These are phyloP conservation scores for Pseudozyma flocculosa DNA, from an alignment of 1,284 basidiomycete species.

Conservation along the genomic window DNA sequence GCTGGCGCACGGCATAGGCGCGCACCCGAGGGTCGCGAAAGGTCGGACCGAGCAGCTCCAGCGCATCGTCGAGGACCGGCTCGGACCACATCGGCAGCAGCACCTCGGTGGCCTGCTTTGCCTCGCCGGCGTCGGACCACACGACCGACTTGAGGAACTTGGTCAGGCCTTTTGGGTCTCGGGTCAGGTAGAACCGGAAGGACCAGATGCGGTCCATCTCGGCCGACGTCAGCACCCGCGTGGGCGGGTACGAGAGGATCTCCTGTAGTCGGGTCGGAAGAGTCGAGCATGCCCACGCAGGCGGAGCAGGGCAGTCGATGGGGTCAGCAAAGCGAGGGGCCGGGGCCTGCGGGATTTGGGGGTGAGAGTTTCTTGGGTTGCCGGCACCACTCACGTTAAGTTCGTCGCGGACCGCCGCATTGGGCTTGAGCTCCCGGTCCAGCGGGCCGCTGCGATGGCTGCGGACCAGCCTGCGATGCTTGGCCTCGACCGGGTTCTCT, in stretches of 20 bases:
- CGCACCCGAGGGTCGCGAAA: constrained; percentile 88
- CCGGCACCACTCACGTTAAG: constrained; percentile 72
- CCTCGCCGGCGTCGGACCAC: constrained; percentile 92
- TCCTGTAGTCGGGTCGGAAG: too few species aligned
- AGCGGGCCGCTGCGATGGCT: constrained; percentile 92
- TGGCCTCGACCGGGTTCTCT: constrained; percentile 96
- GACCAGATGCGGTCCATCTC: constrained; percentile 98
- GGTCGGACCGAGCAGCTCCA: constrained; percentile 83
- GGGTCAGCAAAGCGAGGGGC: not conserved
- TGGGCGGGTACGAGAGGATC: constrained; percentile 88
- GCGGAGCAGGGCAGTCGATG: not conserved
- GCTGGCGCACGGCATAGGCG: constrained; percentile 87
- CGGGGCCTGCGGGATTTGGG: not conserved
- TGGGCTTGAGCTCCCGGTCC: constrained; percentile 93
- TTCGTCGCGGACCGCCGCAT: constrained; percentile 87
- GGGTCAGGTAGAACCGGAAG: constrained; percentile 91
- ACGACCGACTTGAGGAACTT: constrained; percentile 98
- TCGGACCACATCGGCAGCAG: constrained; percentile 95
- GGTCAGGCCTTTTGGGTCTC: constrained; percentile 83
- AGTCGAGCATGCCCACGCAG: too few species aligned
- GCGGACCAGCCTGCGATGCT: constrained; percentile 88
- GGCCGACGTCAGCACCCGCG: constrained; percentile 78
- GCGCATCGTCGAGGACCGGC: constrained; percentile 91
- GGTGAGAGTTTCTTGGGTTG: too few species aligned
- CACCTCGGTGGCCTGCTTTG: constrained; percentile 95